Conservation (phyloP, 352 stramenopile species). For the Phytophthora pinifolia region DNA sequence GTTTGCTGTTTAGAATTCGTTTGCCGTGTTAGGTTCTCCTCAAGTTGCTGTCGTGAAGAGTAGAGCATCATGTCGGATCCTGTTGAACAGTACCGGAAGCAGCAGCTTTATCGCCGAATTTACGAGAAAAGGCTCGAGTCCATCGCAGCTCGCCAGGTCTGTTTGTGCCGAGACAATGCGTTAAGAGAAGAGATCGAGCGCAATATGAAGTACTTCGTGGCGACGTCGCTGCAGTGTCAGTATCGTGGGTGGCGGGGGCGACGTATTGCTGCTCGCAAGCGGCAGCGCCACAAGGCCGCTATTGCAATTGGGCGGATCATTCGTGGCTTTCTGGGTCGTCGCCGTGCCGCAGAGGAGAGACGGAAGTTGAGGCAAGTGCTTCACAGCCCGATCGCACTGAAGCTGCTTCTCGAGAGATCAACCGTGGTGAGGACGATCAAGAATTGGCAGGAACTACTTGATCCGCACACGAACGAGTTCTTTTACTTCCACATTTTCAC, state of each 20-base stretch:
- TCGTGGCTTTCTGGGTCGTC: conserved; percentile 53
- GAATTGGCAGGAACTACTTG: conserved; percentile 77
- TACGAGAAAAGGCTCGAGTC: conserved; percentile 57
- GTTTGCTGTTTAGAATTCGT: background rate
- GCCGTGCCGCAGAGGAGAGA: conserved; percentile 42
- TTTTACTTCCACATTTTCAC: conserved; percentile 86
- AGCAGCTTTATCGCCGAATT: conserved; percentile 53
- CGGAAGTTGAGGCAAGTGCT: conserved; percentile 63
- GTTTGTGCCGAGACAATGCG: conserved; percentile 57
- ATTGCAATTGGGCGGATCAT: conserved; percentile 60
- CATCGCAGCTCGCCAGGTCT: conserved; percentile 41
- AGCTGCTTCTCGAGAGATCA: conserved; percentile 67
- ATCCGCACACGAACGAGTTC: conserved; percentile 84
- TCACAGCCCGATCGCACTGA: conserved; percentile 61
- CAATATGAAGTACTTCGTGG: conserved; percentile 79
- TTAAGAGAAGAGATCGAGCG: conserved; percentile 68
- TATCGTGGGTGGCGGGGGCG: conserved; percentile 68
- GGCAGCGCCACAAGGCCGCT: conserved; percentile 44
- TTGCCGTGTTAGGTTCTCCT: no score
- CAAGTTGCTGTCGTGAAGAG: no score
- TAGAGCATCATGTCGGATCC: conserved; percentile 40
- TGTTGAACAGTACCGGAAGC: conserved; percentile 45
- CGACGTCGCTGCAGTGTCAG: conserved; percentile 61
- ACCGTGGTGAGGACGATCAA: conserved; percentile 60
- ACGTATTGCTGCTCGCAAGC: conserved; percentile 29